Conservation (phyloP, 306 rosid species). For the Citrullus mucosospermus region DNA sequence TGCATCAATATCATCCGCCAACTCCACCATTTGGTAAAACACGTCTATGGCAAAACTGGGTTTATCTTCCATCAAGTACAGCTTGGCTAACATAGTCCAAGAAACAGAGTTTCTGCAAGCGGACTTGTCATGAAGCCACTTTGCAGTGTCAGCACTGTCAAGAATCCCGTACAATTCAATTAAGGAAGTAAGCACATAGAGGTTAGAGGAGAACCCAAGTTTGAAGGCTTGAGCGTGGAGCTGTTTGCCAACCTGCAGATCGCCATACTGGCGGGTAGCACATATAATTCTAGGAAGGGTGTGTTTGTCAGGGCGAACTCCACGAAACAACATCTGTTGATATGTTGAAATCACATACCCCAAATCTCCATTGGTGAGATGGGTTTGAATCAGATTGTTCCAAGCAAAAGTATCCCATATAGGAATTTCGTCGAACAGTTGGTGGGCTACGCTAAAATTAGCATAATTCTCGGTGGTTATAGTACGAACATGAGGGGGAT, state of each 20-base stretch:
- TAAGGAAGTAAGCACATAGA: constrained; percentile 34
- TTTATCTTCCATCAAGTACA: constrained; percentile 28
- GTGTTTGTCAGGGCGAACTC: constrained; percentile 39
- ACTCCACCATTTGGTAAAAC: constrained; percentile 34
- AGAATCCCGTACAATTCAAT: constrained; percentile 49
- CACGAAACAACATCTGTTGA: constrained; percentile 39
- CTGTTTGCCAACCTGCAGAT: constrained; percentile 36
- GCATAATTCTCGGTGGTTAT: not conserved
- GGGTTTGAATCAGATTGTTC: constrained; percentile 55
- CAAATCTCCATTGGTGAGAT: constrained; percentile 24
- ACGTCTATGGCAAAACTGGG: constrained; percentile 30
- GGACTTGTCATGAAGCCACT: constrained; percentile 29
- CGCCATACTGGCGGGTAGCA: constrained; percentile 33
- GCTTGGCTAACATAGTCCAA: constrained; percentile 53
- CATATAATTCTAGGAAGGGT: constrained; percentile 53
- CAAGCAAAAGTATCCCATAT: constrained; percentile 46
- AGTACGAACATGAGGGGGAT: not conserved
- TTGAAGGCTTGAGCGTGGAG: constrained; percentile 48
- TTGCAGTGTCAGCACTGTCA: constrained; percentile 27
- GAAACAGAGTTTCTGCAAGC: constrained; percentile 24
- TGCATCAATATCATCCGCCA: constrained; percentile 23
- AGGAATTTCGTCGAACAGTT: constrained; percentile 48
- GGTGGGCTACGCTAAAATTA: constrained; percentile 5
- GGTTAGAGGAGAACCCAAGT: constrained; percentile 34
- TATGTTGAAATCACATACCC: constrained; percentile 27